Evolutionary conservation across 2,329 filamentous ascomycete genomes (phyloP), one percentile per base, ranked within the genome.

Genomic region (Ustulina deusta): DNA sequence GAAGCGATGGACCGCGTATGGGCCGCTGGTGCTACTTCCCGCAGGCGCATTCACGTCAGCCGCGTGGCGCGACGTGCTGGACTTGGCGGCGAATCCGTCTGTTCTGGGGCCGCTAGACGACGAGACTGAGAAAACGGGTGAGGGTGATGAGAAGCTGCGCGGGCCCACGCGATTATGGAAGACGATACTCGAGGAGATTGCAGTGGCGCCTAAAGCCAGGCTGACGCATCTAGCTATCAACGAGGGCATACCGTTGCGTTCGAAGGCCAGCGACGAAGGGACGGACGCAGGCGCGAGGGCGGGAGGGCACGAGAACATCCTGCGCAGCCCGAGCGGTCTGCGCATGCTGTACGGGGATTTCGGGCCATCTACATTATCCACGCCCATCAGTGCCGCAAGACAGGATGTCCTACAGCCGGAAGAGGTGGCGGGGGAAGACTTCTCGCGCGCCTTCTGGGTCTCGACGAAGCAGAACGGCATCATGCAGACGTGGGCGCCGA

Each of bases 401-500:
- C 77, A 44, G 13, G 25, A 15, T 15, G 0, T 4, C 9, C 15
- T 3, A 38, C 25, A 42, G n/a, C 20, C n/a, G 2, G 32, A 1
- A 6, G 15, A 7, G 13, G 40, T 29, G 20, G 60, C 77, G 0
- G 61, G 74, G 1, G 59, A 74, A 0, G 91, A 95, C 75, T 91
- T 97, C 66, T 77, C 83, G 0, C 65, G 78, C 0, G 90, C 93
- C 0, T 88, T 97, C 69, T 98, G 95, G 95, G 91, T 92, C 0
- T 87, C 85, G 13, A 90, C 91, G 4, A 88, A 85, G 60, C 94
- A 97, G 77, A 93, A 93, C 75, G 91, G 91, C 2, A 91, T 98
- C 65, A 80, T 83, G 40, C 95, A 98, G 81, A 90, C 87, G 1
- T 98, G 94, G 94, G 92, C 94, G 0, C 95, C 95, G 15, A 81